Conservation (phyloP, 495 filamentous ascomycete species). For the Neurospora cerealis region DNA sequence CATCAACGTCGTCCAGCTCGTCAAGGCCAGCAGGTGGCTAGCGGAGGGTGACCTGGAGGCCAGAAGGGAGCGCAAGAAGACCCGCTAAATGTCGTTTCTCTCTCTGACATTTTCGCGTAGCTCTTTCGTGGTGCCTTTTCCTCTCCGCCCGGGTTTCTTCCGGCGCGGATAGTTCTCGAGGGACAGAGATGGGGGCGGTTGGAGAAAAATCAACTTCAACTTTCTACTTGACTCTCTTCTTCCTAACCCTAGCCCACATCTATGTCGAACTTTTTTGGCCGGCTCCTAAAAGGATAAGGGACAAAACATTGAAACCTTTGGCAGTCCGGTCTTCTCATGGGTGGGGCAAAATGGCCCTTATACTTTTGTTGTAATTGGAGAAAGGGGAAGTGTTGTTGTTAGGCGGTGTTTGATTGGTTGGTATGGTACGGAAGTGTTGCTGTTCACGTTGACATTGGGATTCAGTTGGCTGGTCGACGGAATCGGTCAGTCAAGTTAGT, state of each 20-base stretch:
- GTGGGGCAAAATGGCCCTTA: background rate
- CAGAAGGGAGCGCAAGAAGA: conserved; percentile 37
- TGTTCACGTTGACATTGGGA: background rate
- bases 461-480: background rate
- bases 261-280: background rate
- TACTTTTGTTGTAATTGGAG: background rate
- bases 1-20: conserved; percentile 87
- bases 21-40: conserved; percentile 87
- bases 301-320: background rate
- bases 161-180: too few species aligned
- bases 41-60: conserved; percentile 71
- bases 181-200: too few species aligned
- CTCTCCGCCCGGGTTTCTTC: background rate
- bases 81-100: background rate
- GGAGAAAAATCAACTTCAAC: background rate
- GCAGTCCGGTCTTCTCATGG: background rate
- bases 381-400: background rate
- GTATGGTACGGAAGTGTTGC: background rate
- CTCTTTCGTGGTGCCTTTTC: background rate
- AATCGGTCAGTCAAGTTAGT: background rate
- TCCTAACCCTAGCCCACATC: background rate
- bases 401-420: background rate
- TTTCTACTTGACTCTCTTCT: background rate
- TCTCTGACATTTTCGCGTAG: background rate
- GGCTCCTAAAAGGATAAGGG: background rate